Evolutionary conservation across 2,329 filamentous ascomycete genomes (phyloP), one percentile per base, ranked within the genome.

Genomic region (Chaetoscypha palmicola): DNA sequence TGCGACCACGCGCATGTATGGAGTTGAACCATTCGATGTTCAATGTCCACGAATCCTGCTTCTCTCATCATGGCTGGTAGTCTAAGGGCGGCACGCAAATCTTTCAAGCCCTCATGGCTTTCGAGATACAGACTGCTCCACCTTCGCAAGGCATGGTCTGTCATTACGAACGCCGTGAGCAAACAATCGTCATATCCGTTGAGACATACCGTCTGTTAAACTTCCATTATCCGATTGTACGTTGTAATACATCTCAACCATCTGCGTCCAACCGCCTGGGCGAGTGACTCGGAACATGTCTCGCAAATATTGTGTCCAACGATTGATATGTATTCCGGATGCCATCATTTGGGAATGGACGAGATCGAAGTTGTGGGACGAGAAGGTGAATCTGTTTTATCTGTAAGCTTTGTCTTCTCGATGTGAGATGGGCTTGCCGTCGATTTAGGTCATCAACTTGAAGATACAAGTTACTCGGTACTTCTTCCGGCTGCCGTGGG

Each of bases 231-330:
- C 80, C 1, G 87, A 94, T 62, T 94, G 90, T 20, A 86, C 80
- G 52, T 88, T 87, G 62, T 82, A 83, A 58, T 94, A 88, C 56
- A 90, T 76, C 60, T 95, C 90, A n/a, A 86, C 77, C 74, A 94
- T 81, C 59, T 95, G 88, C 47, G 85, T 75, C 87, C 88, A 95
- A 1, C 90, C 89, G 2, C 81, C 83, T 4, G 80, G 82, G 39
- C 78, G 82, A 50, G 90, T 68, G 8, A 88, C 73, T 17, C 77
- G 73, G 52, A 78, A 76, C 48, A 94, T 84, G 55, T 95, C 90
- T 54, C 72, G 70, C 51, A 94, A 64, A 63, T 94, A 95, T 23
- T 73, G 72, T 43, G 68, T 65, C 90, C 90, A 96, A 62, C 87
- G 75, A 49, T 72, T 56, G 17, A 36, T 38, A 34, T 60, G 58